Evolutionary conservation across 2,329 filamentous ascomycete species (phyloP).

Genomic region (Sordariomycetes sp.): DNA sequence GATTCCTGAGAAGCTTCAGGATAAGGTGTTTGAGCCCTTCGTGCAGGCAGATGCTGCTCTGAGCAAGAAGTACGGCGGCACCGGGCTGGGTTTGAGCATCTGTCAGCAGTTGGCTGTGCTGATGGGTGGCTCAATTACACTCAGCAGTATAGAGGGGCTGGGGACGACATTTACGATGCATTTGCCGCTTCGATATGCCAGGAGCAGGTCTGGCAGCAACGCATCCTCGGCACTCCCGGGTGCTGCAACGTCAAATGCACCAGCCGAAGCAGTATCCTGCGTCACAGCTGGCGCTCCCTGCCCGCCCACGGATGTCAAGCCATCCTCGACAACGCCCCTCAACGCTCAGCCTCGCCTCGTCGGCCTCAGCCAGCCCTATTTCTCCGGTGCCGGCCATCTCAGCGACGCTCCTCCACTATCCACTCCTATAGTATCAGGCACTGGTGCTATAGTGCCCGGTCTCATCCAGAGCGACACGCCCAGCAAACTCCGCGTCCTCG

Average conservation of each 20-base stretch:
- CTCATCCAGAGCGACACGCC: conserved; percentile 53
- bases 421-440: background rate
- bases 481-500: conserved; percentile 67
- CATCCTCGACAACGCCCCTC: conserved; percentile 28
- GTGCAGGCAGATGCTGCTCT: conserved; percentile 86
- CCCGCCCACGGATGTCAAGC: background rate
- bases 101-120: conserved; percentile 76
- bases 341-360: conserved; percentile 71
- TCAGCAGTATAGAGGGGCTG: conserved; percentile 62
- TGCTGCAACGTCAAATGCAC: too few relatives aligned
- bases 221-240: too few relatives aligned
- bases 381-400: too few relatives aligned
- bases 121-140: conserved; percentile 69
- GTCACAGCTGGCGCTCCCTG: background rate
- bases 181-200: conserved; percentile 71
- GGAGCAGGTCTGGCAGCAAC: conserved; percentile 53
- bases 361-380: conserved; percentile 77
- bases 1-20: conserved; percentile 67
- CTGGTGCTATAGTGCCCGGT: conserved; percentile 41
- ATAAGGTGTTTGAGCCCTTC: conserved; percentile 87
- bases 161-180: conserved; percentile 77
- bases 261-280: too few relatives aligned
- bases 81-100: conserved; percentile 80
- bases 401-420: background rate
- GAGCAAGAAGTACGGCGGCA: conserved; percentile 85